Evolutionary conservation across 2,329 filamentous ascomycete genomes (phyloP).

Genomic region (Exophiala xenobiotica): DNA sequence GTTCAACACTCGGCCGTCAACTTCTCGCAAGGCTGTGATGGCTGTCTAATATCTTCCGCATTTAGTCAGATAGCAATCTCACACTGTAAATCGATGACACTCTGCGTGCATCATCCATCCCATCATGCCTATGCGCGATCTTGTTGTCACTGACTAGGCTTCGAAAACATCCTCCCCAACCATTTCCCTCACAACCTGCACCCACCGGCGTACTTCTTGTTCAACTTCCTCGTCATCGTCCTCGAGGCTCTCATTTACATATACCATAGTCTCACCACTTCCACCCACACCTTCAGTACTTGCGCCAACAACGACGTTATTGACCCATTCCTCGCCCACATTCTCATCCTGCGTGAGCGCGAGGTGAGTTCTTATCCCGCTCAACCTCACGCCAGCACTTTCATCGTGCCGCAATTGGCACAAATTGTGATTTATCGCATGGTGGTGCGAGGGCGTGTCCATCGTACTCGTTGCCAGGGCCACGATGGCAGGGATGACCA

Average conservation of each 20-base stretch:
- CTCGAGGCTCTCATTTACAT: conserved; percentile 92
- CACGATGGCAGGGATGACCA: conserved; percentile 41
- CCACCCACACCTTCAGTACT: conserved; percentile 24
- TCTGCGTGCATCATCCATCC: too few species aligned
- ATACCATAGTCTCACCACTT: conserved; percentile 78
- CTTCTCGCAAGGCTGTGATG: too few species aligned
- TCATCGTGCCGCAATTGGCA: conserved; percentile 73
- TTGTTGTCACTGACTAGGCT: conserved; percentile 10
- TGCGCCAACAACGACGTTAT: conserved; percentile 35
- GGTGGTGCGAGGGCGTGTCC: conserved; percentile 78
- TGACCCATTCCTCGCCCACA: conserved; percentile 90
- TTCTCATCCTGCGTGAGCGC: conserved; percentile 64
- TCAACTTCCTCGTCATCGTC: conserved; percentile 95
- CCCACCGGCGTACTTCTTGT: conserved; percentile 84
- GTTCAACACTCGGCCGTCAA: too few species aligned
- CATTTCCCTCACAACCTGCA: conserved; percentile 82
- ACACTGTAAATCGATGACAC: too few species aligned
- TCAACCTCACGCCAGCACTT: conserved; percentile 69
- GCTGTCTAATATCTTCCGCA: too few species aligned
- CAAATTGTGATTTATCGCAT: conserved; percentile 76
- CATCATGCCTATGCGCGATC: too few species aligned
- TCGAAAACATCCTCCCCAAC: conserved; percentile 69
- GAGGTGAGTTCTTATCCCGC: conserved; percentile 79
- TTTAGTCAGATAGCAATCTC: too few species aligned
- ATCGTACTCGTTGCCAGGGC: conserved; percentile 59